phyloP scores from a whole-genome alignment of 495 filamentous ascomycete species.

The Corynascus novoguineensis region DNA sequence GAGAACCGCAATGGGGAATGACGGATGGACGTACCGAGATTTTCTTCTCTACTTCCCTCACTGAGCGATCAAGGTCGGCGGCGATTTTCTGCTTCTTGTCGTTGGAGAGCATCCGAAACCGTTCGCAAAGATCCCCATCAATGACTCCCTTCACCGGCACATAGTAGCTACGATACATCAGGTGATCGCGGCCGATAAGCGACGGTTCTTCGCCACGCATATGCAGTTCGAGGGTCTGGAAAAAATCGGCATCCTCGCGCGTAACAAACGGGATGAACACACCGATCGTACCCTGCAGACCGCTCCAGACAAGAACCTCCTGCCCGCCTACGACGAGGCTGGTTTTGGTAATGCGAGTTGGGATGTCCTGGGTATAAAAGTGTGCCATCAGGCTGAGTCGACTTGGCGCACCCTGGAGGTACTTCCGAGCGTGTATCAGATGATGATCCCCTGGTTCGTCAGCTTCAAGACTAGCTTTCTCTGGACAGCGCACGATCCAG shows the following conservation, averaged over 20 bases:
- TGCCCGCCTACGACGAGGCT: slow-evolving; percentile 83
- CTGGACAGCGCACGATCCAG: slow-evolving; percentile 82
- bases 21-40: neutral
- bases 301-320: slow-evolving; percentile 86
- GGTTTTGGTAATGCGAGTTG: slow-evolving; percentile 82
- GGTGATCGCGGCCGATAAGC: slow-evolving; percentile 11
- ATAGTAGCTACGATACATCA: slow-evolving; percentile 87
- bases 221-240: slow-evolving; percentile 83
- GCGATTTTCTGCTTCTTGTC: neutral
- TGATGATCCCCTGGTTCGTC: slow-evolving; percentile 71
- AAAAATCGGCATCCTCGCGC: slow-evolving; percentile 93
- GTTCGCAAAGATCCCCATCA: slow-evolving; percentile 95
- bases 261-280: slow-evolving; percentile 82
- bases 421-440: slow-evolving; percentile 50
- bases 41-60: neutral
- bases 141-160: slow-evolving; percentile 94
- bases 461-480: slow-evolving; percentile 64
- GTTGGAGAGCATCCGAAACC: slow-evolving; percentile 49
- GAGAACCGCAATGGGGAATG: neutral
- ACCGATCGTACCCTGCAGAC: slow-evolving; percentile 86
- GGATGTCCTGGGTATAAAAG: slow-evolving; percentile 85
- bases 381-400: slow-evolving; percentile 77
- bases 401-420: slow-evolving; percentile 82
- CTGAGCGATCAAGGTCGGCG: neutral
- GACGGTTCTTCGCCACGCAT: slow-evolving; percentile 78